Percentiles rank a stretch among this genome's conserved stretches.
These are phyloP conservation scores for Cryptococcus sp. DNA, from an alignment of 1,284 basidiomycete species.

Conservation along the genomic window DNA sequence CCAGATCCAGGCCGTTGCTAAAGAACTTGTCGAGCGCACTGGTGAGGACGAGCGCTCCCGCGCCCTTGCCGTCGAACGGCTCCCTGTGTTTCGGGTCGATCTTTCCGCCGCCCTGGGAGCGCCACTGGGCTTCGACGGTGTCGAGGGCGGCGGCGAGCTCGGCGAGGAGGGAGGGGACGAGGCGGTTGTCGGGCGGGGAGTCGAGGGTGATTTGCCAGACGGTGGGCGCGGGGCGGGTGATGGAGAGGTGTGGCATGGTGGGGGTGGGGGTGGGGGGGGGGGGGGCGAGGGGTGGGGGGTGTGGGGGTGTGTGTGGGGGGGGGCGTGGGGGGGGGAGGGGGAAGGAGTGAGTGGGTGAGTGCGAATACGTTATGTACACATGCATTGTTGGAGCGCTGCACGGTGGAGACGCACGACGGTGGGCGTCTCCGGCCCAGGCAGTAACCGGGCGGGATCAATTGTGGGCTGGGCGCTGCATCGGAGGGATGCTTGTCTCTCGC, in stretches of 20 bases:
- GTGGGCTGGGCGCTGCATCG: too few species aligned
- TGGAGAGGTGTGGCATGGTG: conserved; percentile 16
- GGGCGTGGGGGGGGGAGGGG: too few species aligned
- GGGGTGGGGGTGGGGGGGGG: neutral
- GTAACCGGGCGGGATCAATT: too few species aligned
- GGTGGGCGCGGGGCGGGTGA: conserved; percentile 33
- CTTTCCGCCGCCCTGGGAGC: conserved; percentile 54
- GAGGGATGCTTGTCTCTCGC: too few species aligned
- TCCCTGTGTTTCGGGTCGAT: conserved; percentile 47
- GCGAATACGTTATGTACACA: too few species aligned
- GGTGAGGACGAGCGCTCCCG: conserved; percentile 71
- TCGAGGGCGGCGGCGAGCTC: conserved; percentile 59
- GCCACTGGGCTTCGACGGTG: conserved; percentile 74
- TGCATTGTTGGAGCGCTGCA: too few species aligned
- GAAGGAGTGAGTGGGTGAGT: too few species aligned
- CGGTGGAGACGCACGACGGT: too few species aligned
- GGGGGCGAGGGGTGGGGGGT: neutral
- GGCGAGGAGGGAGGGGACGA: conserved; percentile 40
- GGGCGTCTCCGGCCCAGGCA: too few species aligned
- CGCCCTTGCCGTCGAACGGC: conserved; percentile 50
- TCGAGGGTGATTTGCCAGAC: conserved; percentile 44
- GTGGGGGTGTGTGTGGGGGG: too few species aligned
- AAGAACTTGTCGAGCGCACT: conserved; percentile 80
- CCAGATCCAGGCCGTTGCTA: conserved; percentile 79
- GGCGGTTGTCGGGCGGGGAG: conserved; percentile 48